phyloP scores from a whole-genome alignment of 768 basidiomycete genomes.

The Lactarius pseudohatsudake region DNA sequence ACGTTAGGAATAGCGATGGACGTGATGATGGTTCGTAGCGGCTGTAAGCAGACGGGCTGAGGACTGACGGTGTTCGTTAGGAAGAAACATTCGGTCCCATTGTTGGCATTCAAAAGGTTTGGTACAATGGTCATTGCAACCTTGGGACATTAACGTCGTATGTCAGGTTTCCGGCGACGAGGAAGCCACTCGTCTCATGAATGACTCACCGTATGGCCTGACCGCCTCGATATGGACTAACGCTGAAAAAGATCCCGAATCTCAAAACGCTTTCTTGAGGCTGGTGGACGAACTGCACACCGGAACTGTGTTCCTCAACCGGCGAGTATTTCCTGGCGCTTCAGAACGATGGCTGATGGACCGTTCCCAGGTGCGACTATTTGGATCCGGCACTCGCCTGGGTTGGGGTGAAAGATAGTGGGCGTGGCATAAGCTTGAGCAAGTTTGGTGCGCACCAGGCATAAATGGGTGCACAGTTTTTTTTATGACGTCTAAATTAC shows the following conservation, averaged over 20 bases:
- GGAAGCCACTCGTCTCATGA: constrained; percentile 90
- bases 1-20: constrained; percentile 68
- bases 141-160: background rate
- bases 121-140: background rate
- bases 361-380: constrained; percentile 65
- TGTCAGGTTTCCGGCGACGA: constrained; percentile 75
- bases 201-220: constrained; percentile 92
- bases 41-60: constrained; percentile 5
- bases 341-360: constrained; percentile 15
- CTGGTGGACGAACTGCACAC: constrained; percentile 74
- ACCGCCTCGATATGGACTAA: constrained; percentile 96
- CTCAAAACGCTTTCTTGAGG: constrained; percentile 63
- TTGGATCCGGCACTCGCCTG: constrained; percentile 93
- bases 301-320: constrained; percentile 93
- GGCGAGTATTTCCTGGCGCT: constrained; percentile 40
- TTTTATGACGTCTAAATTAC: constrained; percentile 15
- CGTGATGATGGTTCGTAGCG: constrained; percentile 73
- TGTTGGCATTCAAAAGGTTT: constrained; percentile 88
- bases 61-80: constrained; percentile 36
- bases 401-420: constrained; percentile 94
- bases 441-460: constrained; percentile 65
- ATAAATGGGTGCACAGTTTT: background rate
- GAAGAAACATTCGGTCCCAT: constrained; percentile 94
- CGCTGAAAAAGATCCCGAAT: constrained; percentile 54
- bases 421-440: constrained; percentile 87